phyloP scores from a whole-genome alignment of 2,329 filamentous ascomycete genomes.

The Verticillium longisporum region DNA sequence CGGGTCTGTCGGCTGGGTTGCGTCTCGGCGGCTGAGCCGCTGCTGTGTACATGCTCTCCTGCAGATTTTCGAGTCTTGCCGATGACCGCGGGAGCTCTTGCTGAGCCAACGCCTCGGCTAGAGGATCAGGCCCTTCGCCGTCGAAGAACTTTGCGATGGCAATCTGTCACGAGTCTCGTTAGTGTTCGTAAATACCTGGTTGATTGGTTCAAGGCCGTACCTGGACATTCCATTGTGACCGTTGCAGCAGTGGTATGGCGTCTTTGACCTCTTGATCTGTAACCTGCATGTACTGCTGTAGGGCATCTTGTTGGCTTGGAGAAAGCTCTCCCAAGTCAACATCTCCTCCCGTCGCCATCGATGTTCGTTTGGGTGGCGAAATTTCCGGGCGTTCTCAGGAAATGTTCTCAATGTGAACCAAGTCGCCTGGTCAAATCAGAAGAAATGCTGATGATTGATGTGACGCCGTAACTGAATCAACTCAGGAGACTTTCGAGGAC shows the following conservation, averaged over 20 bases:
- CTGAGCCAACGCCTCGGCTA: conserved; percentile 67
- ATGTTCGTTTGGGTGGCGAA: too few relatives aligned
- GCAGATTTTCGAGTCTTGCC: conserved; percentile 66
- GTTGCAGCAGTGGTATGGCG: conserved; percentile 70
- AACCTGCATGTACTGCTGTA: conserved; percentile 83
- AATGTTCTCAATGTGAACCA: too few relatives aligned
- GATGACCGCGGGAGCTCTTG: conserved; percentile 55
- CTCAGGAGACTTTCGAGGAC: too few relatives aligned
- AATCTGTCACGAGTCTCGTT: conserved; percentile 49
- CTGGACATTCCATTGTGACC: conserved; percentile 95
- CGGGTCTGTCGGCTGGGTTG: conserved; percentile 28
- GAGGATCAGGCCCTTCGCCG: conserved; percentile 77
- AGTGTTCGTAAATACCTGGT: background rate
- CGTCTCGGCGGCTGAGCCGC: conserved; percentile 15
- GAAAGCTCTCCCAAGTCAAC: conserved; percentile 65
- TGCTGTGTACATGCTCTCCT: conserved; percentile 45
- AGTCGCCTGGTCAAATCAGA: too few relatives aligned
- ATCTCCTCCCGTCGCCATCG: conserved; percentile 35
- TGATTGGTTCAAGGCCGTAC: conserved; percentile 33
- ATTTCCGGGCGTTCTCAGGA: too few relatives aligned
- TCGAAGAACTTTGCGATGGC: conserved; percentile 98
- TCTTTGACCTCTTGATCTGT: conserved; percentile 75
- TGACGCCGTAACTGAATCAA: too few relatives aligned
- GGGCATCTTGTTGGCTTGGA: conserved; percentile 69
- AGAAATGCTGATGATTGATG: too few relatives aligned